Percentiles rank a stretch among this genome's conserved stretches.
phyloP scores from a whole-genome alignment of 768 basidiomycete genomes.

The Mycena vitilis region DNA sequence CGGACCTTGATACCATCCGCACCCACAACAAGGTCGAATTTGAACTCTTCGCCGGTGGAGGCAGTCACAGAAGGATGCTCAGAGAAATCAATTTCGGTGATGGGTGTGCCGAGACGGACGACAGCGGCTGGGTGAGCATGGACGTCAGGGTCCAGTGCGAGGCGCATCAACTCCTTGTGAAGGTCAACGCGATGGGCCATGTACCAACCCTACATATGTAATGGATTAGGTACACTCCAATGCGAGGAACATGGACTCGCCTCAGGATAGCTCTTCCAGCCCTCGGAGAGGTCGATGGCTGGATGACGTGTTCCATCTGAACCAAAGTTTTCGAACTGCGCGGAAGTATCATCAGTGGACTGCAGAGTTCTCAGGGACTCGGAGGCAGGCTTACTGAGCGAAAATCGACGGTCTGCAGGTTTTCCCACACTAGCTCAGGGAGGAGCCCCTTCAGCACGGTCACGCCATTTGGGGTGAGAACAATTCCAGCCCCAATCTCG shows the following conservation, averaged over 20 bases:
- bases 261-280: slow-evolving; percentile 4
- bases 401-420: slow-evolving; percentile 1
- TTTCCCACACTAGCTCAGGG: neutral
- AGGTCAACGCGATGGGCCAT: slow-evolving; percentile 30
- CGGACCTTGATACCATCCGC: slow-evolving; percentile 24
- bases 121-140: slow-evolving; percentile 7
- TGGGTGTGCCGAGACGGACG: slow-evolving; percentile 12
- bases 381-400: neutral
- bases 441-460: neutral
- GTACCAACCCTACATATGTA: slow-evolving; percentile 20
- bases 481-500: slow-evolving; percentile 30
- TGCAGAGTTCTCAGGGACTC: no score
- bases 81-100: neutral
- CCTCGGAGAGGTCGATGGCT: neutral
- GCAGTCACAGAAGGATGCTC: neutral
- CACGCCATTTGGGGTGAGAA: slow-evolving; percentile 21
- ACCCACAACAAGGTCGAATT: slow-evolving; percentile 21
- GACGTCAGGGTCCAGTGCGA: slow-evolving; percentile 13
- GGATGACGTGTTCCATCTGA: neutral
- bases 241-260: neutral
- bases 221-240: neutral
- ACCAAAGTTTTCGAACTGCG: slow-evolving; percentile 1
- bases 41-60: slow-evolving; percentile 16
- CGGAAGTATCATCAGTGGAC: no score
- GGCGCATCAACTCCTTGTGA: slow-evolving; percentile 28